Percentiles rank a stretch among this genome's conserved stretches.
These are phyloP conservation scores for Boletus sp. DNA, from an alignment of 1,284 basidiomycete genomes.

Conservation along the genomic window DNA sequence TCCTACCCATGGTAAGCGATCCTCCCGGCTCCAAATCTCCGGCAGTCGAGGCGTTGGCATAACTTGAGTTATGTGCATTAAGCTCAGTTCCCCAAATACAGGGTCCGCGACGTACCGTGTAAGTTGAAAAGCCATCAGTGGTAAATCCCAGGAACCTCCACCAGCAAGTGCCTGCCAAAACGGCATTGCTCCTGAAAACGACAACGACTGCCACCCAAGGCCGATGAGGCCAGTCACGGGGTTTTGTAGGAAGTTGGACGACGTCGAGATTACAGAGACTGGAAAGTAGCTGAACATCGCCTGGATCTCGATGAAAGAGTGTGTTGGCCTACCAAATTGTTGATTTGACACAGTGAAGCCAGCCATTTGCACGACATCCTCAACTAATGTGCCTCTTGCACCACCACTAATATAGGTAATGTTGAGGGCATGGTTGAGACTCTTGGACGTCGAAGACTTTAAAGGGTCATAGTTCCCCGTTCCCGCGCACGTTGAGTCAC, in stretches of 20 bases:
- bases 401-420: constrained; percentile 62
- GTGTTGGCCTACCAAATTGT: constrained; percentile 39
- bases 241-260: constrained; percentile 25
- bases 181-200: constrained; percentile 48
- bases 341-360: constrained; percentile 51
- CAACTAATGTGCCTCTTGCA: constrained; percentile 51
- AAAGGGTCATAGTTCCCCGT: constrained; percentile 31
- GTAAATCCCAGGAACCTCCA: constrained; percentile 39
- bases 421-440: constrained; percentile 41
- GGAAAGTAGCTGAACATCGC: not conserved
- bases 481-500: constrained; percentile 27
- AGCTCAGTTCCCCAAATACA: not conserved
- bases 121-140: constrained; percentile 51
- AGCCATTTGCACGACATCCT: constrained; percentile 55
- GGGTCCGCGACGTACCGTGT: constrained; percentile 29
- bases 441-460: constrained; percentile 36
- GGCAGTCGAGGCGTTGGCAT: constrained; percentile 40
- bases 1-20: constrained; percentile 56
- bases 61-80: constrained; percentile 25
- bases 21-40: constrained; percentile 48
- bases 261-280: constrained; percentile 32
- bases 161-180: constrained; percentile 57
- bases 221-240: constrained; percentile 54
- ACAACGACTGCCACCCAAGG: constrained; percentile 51
- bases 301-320: not conserved